A percentile compares a stretch with the other conserved stretches of the same genome.
Evolutionary conservation across 1,284 basidiomycete species (phyloP).

Genomic region (Sutorius eximius): DNA sequence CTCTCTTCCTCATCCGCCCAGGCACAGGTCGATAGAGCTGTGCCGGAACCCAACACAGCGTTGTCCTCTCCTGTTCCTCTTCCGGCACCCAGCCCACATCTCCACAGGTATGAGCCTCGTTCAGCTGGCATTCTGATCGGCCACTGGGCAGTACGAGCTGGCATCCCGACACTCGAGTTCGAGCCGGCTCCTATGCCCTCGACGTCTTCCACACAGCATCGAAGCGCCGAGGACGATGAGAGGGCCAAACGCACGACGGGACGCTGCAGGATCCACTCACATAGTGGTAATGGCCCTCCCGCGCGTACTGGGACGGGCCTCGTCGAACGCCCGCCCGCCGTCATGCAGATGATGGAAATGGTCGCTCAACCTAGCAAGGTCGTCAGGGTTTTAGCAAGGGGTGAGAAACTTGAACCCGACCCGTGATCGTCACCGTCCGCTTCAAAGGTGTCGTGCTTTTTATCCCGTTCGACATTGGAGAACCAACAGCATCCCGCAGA

Average conservation of each 20-base stretch:
- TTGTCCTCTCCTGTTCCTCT: slow-evolving; percentile 61
- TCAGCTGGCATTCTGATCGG: slow-evolving; percentile 60
- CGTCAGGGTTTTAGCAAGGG: slow-evolving; percentile 73
- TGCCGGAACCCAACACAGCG: slow-evolving; percentile 31
- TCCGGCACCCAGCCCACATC: slow-evolving; percentile 55
- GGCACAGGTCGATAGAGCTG: slow-evolving; percentile 34
- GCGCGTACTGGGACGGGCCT: slow-evolving; percentile 38
- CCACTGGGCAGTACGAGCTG: slow-evolving; percentile 65
- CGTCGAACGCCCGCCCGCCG: slow-evolving; percentile 70
- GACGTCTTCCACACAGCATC: slow-evolving; percentile 18
- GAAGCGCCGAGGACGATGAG: slow-evolving; percentile 37
- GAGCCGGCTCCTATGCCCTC: slow-evolving; percentile 39
- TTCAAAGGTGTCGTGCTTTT: slow-evolving; percentile 17
- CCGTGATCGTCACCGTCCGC: slow-evolving; percentile 16
- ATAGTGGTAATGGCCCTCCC: slow-evolving; percentile 17
- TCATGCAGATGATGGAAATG: slow-evolving; percentile 73
- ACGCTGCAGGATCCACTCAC: slow-evolving; percentile 32
- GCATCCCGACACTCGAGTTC: slow-evolving; percentile 56
- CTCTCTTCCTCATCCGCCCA: slow-evolving; percentile 41
- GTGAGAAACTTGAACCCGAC: slow-evolving; percentile 69
- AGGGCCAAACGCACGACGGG: slow-evolving; percentile 32
- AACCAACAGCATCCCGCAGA: slow-evolving; percentile 13
- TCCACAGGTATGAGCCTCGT: slow-evolving; percentile 63
- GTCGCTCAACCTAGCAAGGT: slow-evolving; percentile 68
- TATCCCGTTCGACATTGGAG: not conserved